These are phyloP conservation scores for Alternaria sp. DNA, from an alignment of 2,329 filamentous ascomycete genomes.

Conservation along the genomic window DNA sequence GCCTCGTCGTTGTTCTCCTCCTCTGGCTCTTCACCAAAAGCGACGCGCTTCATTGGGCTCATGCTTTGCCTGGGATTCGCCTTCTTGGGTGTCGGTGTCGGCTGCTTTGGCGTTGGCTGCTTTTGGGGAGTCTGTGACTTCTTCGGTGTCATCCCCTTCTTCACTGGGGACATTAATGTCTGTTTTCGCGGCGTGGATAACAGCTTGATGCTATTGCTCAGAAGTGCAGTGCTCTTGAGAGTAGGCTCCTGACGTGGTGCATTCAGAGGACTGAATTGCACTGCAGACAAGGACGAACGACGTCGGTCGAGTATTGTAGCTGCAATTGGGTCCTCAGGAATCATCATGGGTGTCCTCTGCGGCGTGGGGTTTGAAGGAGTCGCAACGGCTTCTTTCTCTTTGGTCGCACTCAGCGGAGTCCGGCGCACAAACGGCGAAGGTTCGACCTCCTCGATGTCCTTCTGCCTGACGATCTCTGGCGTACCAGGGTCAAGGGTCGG, in stretches of 20 bases:
- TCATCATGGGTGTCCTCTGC: constrained; percentile 19
- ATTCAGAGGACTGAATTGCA: constrained; percentile 46
- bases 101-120: constrained; percentile 48
- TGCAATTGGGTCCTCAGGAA: constrained; percentile 42
- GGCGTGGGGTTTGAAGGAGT: constrained; percentile 31
- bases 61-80: constrained; percentile 34
- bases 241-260: constrained; percentile 34
- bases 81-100: constrained; percentile 47
- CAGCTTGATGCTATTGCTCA: constrained; percentile 55
- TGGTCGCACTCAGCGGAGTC: constrained; percentile 28
- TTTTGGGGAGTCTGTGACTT: constrained; percentile 48
- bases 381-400: constrained; percentile 16
- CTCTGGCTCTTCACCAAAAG: constrained; percentile 35
- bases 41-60: constrained; percentile 44
- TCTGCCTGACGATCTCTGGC: constrained; percentile 34
- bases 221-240: constrained; percentile 40
- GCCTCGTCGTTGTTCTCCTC: constrained; percentile 36
- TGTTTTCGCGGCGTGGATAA: constrained; percentile 58
- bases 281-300: constrained; percentile 41
- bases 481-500: constrained; percentile 36
- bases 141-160: constrained; percentile 47
- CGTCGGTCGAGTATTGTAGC: constrained; percentile 44
- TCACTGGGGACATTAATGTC: constrained; percentile 50
- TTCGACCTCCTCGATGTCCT: constrained; percentile 40
- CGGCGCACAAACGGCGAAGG: constrained; percentile 44